Conservation (phyloP, 169 alveolate species). For the Perkinsus marinus region DNA sequence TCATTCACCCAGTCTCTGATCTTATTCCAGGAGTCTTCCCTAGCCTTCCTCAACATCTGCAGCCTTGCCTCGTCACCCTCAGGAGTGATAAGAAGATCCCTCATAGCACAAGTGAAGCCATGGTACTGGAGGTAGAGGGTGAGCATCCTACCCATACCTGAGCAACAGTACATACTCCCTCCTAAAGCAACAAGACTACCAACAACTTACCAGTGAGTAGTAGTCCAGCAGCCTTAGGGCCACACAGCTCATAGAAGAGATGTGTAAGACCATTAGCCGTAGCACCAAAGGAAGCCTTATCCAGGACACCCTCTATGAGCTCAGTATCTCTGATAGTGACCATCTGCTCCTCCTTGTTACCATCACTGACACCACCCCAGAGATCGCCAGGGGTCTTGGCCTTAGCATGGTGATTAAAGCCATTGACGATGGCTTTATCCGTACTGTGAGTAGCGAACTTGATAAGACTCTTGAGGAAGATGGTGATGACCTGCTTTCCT, state of each 20-base stretch:
- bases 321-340: constrained; percentile 59
- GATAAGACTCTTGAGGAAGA: constrained; percentile 20
- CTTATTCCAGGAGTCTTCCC: constrained; percentile 38
- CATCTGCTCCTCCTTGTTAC: constrained; percentile 29
- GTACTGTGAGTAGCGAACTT: background rate
- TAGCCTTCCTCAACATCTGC: constrained; percentile 26
- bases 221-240: constrained; percentile 78
- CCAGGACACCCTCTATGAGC: constrained; percentile 87
- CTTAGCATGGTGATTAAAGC: constrained; percentile 20
- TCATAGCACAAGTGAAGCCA: constrained; percentile 86
- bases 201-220: constrained; percentile 29
- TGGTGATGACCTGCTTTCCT: constrained; percentile 76
- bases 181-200: no score
- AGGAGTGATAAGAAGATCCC: constrained; percentile 72
- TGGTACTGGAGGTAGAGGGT: constrained; percentile 73
- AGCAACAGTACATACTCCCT: background rate
- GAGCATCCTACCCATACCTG: constrained; percentile 75
- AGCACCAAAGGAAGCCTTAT: constrained; percentile 90
- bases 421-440: background rate
- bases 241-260: constrained; percentile 79
- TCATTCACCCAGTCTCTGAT: constrained; percentile 30
- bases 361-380: constrained; percentile 67
- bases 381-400: constrained; percentile 68
- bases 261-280: constrained; percentile 87
- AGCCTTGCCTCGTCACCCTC: constrained; percentile 42